Conservation (phyloP, 495 filamentous ascomycete species). For the Neurospora sp. region DNA sequence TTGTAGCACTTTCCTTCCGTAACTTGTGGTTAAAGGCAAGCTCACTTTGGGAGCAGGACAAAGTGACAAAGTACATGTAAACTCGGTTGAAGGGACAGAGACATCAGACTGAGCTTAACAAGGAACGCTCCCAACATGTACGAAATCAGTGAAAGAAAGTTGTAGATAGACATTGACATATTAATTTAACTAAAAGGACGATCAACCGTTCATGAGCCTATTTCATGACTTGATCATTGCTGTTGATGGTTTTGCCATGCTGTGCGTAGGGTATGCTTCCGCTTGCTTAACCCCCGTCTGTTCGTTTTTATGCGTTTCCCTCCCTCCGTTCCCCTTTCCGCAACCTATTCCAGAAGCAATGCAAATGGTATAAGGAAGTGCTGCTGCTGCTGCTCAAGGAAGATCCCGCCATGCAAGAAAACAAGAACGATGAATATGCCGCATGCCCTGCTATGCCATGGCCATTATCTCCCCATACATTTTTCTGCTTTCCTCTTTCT, state of each 20-base stretch:
- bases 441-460: neutral
- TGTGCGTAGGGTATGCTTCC: neutral
- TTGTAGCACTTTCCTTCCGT: too few species aligned
- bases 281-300: neutral
- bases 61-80: neutral
- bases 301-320: neutral
- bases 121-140: neutral
- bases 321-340: neutral
- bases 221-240: neutral
- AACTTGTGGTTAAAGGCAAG: too few species aligned
- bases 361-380: neutral
- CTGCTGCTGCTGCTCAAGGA: neutral
- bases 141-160: neutral
- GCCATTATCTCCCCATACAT: neutral
- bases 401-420: neutral
- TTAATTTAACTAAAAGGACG: neutral
- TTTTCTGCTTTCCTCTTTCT: neutral
- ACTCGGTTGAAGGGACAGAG: neutral
- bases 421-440: neutral
- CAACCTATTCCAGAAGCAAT: neutral
- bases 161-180: neutral
- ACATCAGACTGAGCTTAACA: neutral
- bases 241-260: neutral
- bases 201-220: neutral
- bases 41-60: neutral